Evolutionary conservation across 371 early-diverging fungal genomes (phyloP).

Genomic region (Chytridium lagenaria): DNA sequence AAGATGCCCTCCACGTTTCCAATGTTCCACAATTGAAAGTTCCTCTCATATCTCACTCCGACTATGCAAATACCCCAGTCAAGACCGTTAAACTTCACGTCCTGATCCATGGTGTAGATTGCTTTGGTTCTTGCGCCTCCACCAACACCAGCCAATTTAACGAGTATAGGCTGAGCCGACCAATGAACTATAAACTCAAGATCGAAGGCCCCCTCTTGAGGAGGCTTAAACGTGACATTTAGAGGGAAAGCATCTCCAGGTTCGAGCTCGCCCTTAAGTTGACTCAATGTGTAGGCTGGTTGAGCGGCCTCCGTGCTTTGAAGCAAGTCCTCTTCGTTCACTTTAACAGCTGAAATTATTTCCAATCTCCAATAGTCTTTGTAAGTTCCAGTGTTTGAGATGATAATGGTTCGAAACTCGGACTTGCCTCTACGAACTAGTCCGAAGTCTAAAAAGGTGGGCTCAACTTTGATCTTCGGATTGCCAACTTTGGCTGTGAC

Average conservation of each 20-base stretch:
- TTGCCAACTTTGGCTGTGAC: constrained; percentile 50
- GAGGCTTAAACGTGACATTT: constrained; percentile 45
- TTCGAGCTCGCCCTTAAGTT: constrained; percentile 43
- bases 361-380: constrained; percentile 53
- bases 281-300: constrained; percentile 30
- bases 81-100: constrained; percentile 44
- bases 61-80: constrained; percentile 56
- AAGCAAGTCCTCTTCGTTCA: constrained; percentile 4
- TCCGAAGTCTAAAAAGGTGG: constrained; percentile 50
- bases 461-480: constrained; percentile 43
- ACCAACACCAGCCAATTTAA: constrained; percentile 51
- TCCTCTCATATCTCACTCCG: constrained; percentile 43
- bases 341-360: not conserved
- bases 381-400: constrained; percentile 54
- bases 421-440: constrained; percentile 44
- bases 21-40: constrained; percentile 47
- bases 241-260: constrained; percentile 42
- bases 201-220: constrained; percentile 46
- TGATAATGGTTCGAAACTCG: constrained; percentile 37
- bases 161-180: constrained; percentile 49
- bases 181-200: constrained; percentile 41
- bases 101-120: constrained; percentile 33
- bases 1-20: constrained; percentile 54
- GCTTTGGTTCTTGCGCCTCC: constrained; percentile 51
- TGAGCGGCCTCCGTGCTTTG: not conserved